Evolutionary conservation across 2,329 filamentous ascomycete species (phyloP).

Genomic region (Colletotrichum sp.): DNA sequence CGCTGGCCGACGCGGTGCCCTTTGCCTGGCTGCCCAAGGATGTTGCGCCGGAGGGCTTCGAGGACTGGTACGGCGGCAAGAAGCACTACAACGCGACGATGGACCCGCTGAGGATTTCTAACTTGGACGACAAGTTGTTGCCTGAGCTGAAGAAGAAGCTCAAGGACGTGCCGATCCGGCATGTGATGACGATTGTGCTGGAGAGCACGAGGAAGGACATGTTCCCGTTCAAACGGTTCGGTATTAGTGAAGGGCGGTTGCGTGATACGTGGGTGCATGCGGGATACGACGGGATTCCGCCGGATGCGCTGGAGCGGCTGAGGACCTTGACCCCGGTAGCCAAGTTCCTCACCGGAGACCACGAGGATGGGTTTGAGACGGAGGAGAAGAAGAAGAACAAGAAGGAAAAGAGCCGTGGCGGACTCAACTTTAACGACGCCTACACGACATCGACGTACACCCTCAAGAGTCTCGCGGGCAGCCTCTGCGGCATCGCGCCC

Average conservation of each 20-base stretch:
- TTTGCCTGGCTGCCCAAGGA: slow-evolving; percentile 32
- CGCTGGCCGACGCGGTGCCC: slow-evolving; percentile 25
- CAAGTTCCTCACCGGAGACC: slow-evolving; percentile 3
- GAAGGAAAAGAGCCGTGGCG: slow-evolving; percentile 22
- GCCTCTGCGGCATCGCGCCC: slow-evolving; percentile 37
- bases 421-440: slow-evolving; percentile 34
- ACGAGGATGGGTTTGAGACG: slow-evolving; percentile 3
- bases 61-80: slow-evolving; percentile 30
- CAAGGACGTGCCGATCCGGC: slow-evolving; percentile 31
- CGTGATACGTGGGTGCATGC: slow-evolving; percentile 15
- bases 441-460: slow-evolving; percentile 39
- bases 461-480: slow-evolving; percentile 37
- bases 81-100: slow-evolving; percentile 32
- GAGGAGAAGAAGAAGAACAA: neutral
- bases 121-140: slow-evolving; percentile 30
- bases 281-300: slow-evolving; percentile 28
- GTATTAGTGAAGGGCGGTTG: slow-evolving; percentile 29
- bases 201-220: slow-evolving; percentile 40
- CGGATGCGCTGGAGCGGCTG: slow-evolving; percentile 28
- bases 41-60: slow-evolving; percentile 13
- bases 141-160: slow-evolving; percentile 18
- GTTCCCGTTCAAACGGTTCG: slow-evolving; percentile 37
- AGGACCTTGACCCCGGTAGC: slow-evolving; percentile 25
- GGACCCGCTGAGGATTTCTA: slow-evolving; percentile 37
- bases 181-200: slow-evolving; percentile 38